Evolutionary conservation across 768 basidiomycete genomes (phyloP).

Genomic region (Lactifluus hygrophoroides): DNA sequence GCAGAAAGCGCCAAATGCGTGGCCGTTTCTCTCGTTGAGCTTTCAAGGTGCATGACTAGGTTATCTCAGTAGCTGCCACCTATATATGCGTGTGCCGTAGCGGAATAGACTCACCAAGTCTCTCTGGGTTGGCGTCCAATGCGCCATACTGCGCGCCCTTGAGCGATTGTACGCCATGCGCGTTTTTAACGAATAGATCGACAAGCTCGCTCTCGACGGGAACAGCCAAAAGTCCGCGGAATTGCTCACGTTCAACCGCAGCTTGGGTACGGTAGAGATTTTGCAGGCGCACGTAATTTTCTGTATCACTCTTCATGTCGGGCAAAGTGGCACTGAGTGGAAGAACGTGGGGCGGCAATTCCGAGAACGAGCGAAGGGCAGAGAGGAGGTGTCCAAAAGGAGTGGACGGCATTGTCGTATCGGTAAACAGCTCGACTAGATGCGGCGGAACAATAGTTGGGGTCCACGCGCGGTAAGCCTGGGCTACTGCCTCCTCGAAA

Average conservation of each 20-base stretch:
- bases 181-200: conserved; percentile 72
- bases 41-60: conserved; percentile 35
- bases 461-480: conserved; percentile 78
- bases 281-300: conserved; percentile 76
- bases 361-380: conserved; percentile 62
- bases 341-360: conserved; percentile 49
- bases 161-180: conserved; percentile 62
- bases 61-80: conserved; percentile 6
- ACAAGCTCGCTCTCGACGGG: conserved; percentile 45
- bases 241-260: conserved; percentile 51
- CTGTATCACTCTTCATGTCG: conserved; percentile 92
- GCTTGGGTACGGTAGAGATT: conserved; percentile 75
- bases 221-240: conserved; percentile 36
- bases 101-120: conserved; percentile 37
- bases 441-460: conserved; percentile 34
- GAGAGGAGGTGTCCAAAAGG: conserved; percentile 35
- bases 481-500: conserved; percentile 87
- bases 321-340: conserved; percentile 85
- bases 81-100: neutral
- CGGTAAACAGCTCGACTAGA: conserved; percentile 16
- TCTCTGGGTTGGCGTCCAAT: conserved; percentile 40
- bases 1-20: conserved; percentile 74
- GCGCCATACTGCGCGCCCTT: conserved; percentile 54
- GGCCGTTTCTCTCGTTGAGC: conserved; percentile 45
- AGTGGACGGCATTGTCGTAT: neutral